Base-by-base conservation (phyloP, 345 rosid species). In the Theobroma cacao region DNA sequence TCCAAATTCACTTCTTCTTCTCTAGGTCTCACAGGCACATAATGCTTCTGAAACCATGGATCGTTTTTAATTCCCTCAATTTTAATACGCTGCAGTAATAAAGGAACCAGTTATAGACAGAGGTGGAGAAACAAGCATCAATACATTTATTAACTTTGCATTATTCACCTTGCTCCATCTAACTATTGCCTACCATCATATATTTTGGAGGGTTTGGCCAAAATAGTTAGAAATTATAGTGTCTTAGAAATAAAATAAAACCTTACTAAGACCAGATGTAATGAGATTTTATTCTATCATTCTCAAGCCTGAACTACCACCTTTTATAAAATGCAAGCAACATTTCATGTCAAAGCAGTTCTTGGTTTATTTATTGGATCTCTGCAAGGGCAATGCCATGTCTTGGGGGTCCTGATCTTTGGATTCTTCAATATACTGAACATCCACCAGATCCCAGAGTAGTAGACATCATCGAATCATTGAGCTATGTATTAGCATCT, bases 1-100 rank as follows among this genome's bases (percentile, higher is more conserved):
- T 92, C 95, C 87, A 92, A 79, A 86, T 88, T 89, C 78, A 92
- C 97, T 85, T 86, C 87, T 70, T 82, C 90, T 76, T 86, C 90
- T 24, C 43, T 87, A 75, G 79, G 86, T 81, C 59, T 86, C 75
- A 80, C 81, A 76, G 93, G 97, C 79, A 79, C 80, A 78, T 92
- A 96, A 78, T 86, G 80, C 78, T 85, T 82, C 72, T 4, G 50
- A 80, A 96, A 96, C 98, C 98, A 92, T 4, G 81, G 87, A 88
- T 92, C 82, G 75, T 84, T 83, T 79, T 83, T 86, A 63, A 96
- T 90, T 58, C 81, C 88, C 60, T 88, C 89, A 9, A 96, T 92
- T 76, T 58, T 61, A 76, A 88, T 89, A 66, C 98, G 97, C 98
- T 96, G 92, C 93, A 83, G 77, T 74, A 89, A 75, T 48, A 30